Base-by-base conservation (phyloP, 331 rosid species). In the Acacia pycnantha region DNA sequence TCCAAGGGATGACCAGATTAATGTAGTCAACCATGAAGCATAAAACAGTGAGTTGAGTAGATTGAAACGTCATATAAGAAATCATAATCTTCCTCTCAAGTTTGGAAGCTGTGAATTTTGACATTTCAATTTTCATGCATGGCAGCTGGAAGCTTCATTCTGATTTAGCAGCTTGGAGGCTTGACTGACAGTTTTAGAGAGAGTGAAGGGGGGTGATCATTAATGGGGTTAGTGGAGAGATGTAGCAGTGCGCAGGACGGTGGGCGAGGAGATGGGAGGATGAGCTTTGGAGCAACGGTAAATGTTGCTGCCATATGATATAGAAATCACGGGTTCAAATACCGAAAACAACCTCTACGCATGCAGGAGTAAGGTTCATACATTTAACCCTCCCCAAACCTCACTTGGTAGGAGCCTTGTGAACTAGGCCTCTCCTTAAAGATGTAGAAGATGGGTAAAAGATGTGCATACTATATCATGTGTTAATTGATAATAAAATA, bases 1-100 rank as follows among this genome's bases (percentile, higher is more conserved):
- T 26, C 59, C 76, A 14, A 6, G 21, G 76, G 76, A 47, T 33
- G 61, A 40, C 51, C 37, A 24, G 31, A 24, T 29, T 22, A 43
- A 13, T 15, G 68, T 19, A 4, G 56, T 33, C 8, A n/a, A 58
- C 15, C 70, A 56, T 7, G 33, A 77, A 65, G 71, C 46, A 50
- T 70, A 61, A 76, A 78, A 84, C 37, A 27, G 8, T 46, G 24
- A 40, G 40, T 41, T 62, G 6, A 56, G 74, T 76, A 80, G 19
- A 76, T 58, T 40, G 19, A 16, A 69, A 22, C 46, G 15, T 12
- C 18, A 79, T 22, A n/a, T 14, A 70, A 40, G 48, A 70, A 18
- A 70, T 58, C 43, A 56, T 35, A 79, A 43, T 80, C 19, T 54
- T 44, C n/a, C 12, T 44, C 58, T 48, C 41, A 4, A 40, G 74